These are phyloP conservation scores for Coffea humblotiana DNA, from an alignment of 305 asterid species.

Conservation along the genomic window DNA sequence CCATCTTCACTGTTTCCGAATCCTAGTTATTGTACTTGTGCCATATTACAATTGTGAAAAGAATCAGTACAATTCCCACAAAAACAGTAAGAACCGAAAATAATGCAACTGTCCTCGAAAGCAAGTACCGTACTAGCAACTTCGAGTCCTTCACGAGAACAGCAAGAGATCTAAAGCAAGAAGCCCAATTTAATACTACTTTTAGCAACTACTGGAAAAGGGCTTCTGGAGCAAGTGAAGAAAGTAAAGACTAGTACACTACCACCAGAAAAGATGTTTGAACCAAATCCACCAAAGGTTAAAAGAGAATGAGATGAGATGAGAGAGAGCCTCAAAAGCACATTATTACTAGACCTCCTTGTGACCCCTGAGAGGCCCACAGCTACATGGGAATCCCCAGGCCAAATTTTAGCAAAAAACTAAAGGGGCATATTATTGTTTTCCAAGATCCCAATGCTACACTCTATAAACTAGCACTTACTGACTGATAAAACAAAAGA, in stretches of 20 bases:
- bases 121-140: not conserved
- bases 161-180: constrained; percentile 14
- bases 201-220: constrained; percentile 21
- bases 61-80: not conserved
- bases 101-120: constrained; percentile 14
- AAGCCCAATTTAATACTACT: constrained; percentile 13
- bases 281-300: constrained; percentile 14
- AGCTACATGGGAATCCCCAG: constrained; percentile 27
- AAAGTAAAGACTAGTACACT: constrained; percentile 26
- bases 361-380: constrained; percentile 22
- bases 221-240: constrained; percentile 18
- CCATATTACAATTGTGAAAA: not conserved
- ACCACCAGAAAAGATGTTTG: constrained; percentile 6
- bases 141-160: constrained; percentile 25
- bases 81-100: not conserved
- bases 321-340: constrained; percentile 10
- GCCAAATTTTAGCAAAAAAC: constrained; percentile 13
- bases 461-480: not conserved
- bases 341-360: constrained; percentile 1
- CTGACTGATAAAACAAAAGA: no score
- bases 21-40: not conserved
- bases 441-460: constrained; percentile 13
- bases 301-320: not conserved
- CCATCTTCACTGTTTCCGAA: not conserved
- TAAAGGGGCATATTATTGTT: constrained; percentile 26